Evolutionary conservation across 805 yeast genomes (phyloP).

Genomic region (Candida sithepensis): DNA sequence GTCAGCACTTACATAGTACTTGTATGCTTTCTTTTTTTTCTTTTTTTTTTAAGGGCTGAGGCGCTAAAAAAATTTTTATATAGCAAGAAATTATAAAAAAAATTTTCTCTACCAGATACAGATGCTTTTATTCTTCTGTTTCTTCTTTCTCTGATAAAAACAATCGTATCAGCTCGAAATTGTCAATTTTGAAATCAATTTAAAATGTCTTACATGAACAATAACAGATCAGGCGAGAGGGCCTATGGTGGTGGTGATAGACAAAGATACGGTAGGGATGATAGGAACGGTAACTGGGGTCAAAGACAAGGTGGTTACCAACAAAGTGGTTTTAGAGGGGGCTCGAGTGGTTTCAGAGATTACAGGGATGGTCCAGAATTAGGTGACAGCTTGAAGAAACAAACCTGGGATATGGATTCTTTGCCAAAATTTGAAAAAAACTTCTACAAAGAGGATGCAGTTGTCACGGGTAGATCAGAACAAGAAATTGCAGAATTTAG

Average conservation of each 20-base stretch:
- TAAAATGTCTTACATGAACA: slow-evolving; percentile 41
- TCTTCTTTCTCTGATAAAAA: neutral
- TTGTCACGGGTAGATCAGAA: slow-evolving; percentile 71
- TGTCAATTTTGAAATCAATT: neutral
- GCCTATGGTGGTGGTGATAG: slow-evolving; percentile 38
- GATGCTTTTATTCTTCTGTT: slow-evolving; percentile 3
- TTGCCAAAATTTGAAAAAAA: slow-evolving; percentile 93
- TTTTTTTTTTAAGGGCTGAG: neutral
- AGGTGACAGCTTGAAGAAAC: slow-evolving; percentile 60
- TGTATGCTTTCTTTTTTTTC: neutral
- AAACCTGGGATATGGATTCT: slow-evolving; percentile 73
- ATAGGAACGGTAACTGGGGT: slow-evolving; percentile 31
- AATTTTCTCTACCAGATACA: neutral
- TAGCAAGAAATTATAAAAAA: neutral
- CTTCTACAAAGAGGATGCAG: slow-evolving; percentile 83
- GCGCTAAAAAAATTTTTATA: neutral
- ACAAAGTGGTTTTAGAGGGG: slow-evolving; percentile 34
- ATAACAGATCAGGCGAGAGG: slow-evolving; percentile 31
- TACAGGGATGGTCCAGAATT: slow-evolving; percentile 40
- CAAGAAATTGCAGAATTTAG: slow-evolving; percentile 75
- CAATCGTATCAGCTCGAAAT: neutral
- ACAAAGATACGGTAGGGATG: slow-evolving; percentile 33
- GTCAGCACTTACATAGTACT: too few species aligned
- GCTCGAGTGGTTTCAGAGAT: slow-evolving; percentile 29
- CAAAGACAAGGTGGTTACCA: slow-evolving; percentile 28